phyloP scores from a whole-genome alignment of 495 filamentous ascomycete genomes.

The Penicillium diatomitis region DNA sequence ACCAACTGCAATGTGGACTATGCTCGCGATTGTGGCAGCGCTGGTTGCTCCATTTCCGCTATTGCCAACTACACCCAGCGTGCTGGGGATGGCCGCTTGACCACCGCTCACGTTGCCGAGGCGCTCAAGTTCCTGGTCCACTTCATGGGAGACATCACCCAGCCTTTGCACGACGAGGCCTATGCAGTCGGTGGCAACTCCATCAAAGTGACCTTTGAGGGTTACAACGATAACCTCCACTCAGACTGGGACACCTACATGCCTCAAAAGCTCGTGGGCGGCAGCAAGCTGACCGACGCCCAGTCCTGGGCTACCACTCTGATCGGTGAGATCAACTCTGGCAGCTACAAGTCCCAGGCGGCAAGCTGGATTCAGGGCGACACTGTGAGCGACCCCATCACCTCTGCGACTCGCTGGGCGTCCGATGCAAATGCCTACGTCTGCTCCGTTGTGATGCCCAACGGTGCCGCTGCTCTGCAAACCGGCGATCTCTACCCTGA shows the following conservation, averaged over 20 bases:
- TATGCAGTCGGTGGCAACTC: slow-evolving; percentile 50
- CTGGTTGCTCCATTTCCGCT: slow-evolving; percentile 52
- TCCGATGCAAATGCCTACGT: slow-evolving; percentile 48
- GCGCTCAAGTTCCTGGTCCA: slow-evolving; percentile 50
- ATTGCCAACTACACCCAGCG: slow-evolving; percentile 48
- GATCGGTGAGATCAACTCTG: slow-evolving; percentile 34
- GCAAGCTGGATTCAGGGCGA: slow-evolving; percentile 41
- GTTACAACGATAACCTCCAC: slow-evolving; percentile 50
- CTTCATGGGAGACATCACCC: slow-evolving; percentile 52
- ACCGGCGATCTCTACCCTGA: slow-evolving; percentile 29
- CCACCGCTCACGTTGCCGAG: slow-evolving; percentile 7
- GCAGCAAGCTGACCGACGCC: slow-evolving; percentile 21
- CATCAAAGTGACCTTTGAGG: slow-evolving; percentile 47
- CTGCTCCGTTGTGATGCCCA: slow-evolving; percentile 42
- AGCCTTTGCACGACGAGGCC: slow-evolving; percentile 54
- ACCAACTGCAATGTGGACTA: slow-evolving; percentile 46
- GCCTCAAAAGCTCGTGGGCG: slow-evolving; percentile 45
- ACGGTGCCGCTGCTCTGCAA: slow-evolving; percentile 15
- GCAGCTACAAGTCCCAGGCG: slow-evolving; percentile 35
- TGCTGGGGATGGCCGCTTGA: slow-evolving; percentile 13
- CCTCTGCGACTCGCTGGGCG: slow-evolving; percentile 44
- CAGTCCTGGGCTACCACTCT: slow-evolving; percentile 26
- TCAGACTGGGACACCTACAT: slow-evolving; percentile 57
- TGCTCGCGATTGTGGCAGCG: slow-evolving; percentile 45
- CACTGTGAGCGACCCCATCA: slow-evolving; percentile 24